Evolutionary conservation across 345 rosid species (phyloP).

Genomic region (Pelargonium nanum): DNA sequence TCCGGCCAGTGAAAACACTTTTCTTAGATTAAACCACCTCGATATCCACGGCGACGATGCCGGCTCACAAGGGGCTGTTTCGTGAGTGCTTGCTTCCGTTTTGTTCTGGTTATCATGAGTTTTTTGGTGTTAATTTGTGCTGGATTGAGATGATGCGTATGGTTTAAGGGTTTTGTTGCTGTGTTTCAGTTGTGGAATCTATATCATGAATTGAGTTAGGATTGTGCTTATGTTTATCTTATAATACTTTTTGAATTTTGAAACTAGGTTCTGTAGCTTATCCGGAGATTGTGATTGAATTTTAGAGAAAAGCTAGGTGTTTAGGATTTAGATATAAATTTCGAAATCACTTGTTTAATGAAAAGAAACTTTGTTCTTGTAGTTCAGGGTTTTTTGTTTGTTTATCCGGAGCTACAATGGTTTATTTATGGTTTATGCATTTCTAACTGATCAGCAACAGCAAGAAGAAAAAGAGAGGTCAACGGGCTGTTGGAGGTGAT

Average conservation of each 20-base stretch:
- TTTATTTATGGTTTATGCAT: too few species aligned
- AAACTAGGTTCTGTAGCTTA: background rate
- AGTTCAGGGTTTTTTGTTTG: too few species aligned
- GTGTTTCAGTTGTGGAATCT: too few species aligned
- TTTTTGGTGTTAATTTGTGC: too few species aligned
- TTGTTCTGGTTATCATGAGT: background rate
- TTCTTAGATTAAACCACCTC: conserved; percentile 53
- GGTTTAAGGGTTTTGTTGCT: background rate
- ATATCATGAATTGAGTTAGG: too few species aligned
- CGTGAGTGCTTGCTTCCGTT: conserved; percentile 40
- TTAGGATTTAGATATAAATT: background rate
- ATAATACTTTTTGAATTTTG: background rate
- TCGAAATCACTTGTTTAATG: background rate
- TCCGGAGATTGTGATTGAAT: background rate
- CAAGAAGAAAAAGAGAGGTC: conserved; percentile 91
- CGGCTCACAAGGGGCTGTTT: conserved; percentile 69
- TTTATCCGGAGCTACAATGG: background rate
- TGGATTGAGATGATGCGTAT: too few species aligned
- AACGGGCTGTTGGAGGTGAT: conserved; percentile 79
- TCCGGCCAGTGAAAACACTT: conserved; percentile 62
- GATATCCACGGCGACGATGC: conserved; percentile 92
- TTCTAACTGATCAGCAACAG: conserved; percentile 24
- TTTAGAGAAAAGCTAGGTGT: too few species aligned
- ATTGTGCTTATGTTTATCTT: conserved; percentile 1
- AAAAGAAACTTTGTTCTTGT: background rate